Conservation (phyloP, 2,329 filamentous ascomycete species). For the Cordyceps javanica region DNA sequence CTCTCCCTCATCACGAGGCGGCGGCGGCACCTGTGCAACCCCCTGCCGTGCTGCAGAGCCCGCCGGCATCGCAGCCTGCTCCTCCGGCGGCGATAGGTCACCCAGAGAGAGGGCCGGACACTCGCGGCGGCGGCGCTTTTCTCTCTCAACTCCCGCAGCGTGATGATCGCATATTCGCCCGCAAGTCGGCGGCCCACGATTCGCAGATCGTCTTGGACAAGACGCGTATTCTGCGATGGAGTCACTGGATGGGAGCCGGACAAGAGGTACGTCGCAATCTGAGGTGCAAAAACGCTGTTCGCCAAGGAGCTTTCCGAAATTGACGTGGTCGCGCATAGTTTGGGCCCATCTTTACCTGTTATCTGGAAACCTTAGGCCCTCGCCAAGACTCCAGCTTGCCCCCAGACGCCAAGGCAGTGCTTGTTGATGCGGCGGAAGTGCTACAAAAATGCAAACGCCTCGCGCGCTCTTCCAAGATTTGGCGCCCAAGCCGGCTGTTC, state of each 20-base stretch:
- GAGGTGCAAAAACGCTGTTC: neutral
- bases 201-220: conserved; percentile 29
- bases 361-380: conserved; percentile 18
- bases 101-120: neutral
- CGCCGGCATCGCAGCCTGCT: conserved; percentile 1
- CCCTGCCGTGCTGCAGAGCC: neutral
- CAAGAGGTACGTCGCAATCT: conserved; percentile 22
- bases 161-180: neutral
- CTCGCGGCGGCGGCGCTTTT: neutral
- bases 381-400: conserved; percentile 16
- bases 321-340: conserved; percentile 19
- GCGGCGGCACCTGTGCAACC: neutral
- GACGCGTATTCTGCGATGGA: conserved; percentile 27
- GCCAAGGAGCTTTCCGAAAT: neutral
- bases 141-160: neutral
- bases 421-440: conserved; percentile 23
- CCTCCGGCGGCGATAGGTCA: neutral
- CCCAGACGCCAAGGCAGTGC: conserved; percentile 19
- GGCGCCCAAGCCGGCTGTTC: conserved; percentile 27
- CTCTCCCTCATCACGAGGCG: neutral
- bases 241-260: conserved; percentile 25
- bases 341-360: conserved; percentile 23
- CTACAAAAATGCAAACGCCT: conserved; percentile 28
- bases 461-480: conserved; percentile 25
- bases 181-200: conserved; percentile 16